Evolutionary conservation across 306 rosid species (phyloP).

Genomic region (Bauhinia variegata): DNA sequence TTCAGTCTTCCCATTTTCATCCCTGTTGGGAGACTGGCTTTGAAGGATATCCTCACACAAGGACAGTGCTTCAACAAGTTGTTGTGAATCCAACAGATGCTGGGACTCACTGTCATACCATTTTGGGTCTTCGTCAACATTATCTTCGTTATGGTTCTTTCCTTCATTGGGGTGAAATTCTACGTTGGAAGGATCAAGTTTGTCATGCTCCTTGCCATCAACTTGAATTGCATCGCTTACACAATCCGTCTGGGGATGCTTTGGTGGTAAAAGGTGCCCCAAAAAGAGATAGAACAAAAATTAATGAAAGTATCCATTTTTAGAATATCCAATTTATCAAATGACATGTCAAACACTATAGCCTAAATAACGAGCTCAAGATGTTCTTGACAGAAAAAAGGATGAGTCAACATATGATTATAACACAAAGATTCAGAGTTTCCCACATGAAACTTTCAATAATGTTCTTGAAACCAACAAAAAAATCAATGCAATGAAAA

Average conservation of each 20-base stretch:
- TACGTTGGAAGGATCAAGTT: conserved; percentile 31
- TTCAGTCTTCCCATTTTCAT: conserved; percentile 38
- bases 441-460: conserved; percentile 1
- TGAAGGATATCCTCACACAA: conserved; percentile 74
- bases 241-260: conserved; percentile 34
- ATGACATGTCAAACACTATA: conserved; percentile 20
- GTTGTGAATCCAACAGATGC: conserved; percentile 74
- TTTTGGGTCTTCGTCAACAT: conserved; percentile 57
- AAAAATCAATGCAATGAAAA: not conserved
- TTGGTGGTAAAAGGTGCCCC: conserved; percentile 18
- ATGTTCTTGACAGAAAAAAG: not conserved
- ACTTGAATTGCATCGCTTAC: conserved; percentile 49
- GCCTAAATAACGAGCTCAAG: not conserved
- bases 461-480: not conserved
- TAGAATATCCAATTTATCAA: not conserved
- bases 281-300: conserved; percentile 25
- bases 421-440: not conserved
- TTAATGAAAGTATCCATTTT: conserved; percentile 16
- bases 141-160: conserved; percentile 41
- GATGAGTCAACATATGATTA: not conserved
- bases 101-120: conserved; percentile 96
- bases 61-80: conserved; percentile 72
- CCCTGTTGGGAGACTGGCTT: conserved; percentile 78
- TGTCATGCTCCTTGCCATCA: conserved; percentile 42
- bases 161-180: conserved; percentile 43